A percentile compares a stretch with the other conserved stretches of the same genome.
phyloP scores from a whole-genome alignment of 768 basidiomycete genomes.

The Hypholoma fasciculare region DNA sequence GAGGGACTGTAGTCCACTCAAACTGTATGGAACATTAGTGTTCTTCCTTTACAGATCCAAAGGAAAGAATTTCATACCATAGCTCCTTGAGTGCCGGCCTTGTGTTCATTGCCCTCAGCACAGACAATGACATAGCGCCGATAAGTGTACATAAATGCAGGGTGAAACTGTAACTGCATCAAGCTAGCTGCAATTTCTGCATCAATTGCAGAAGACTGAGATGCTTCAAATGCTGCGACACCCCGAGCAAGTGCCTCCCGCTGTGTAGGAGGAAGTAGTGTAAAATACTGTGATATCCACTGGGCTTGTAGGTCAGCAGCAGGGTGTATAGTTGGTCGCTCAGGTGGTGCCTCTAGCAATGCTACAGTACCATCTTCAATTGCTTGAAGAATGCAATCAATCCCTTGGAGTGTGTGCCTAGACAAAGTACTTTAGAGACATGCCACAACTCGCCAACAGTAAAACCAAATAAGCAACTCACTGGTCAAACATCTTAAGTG shows the following conservation, averaged over 20 bases:
- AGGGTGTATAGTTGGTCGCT: conserved; percentile 20
- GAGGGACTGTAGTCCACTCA: conserved; percentile 48
- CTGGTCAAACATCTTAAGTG: conserved; percentile 40
- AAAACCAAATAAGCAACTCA: conserved; percentile 22
- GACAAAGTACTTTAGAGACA: neutral
- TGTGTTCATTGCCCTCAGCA: conserved; percentile 28
- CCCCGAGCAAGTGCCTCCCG: conserved; percentile 45
- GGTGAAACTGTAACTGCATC: conserved; percentile 57
- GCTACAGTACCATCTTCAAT: conserved; percentile 62
- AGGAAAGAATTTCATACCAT: neutral
- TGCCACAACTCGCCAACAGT: neutral
- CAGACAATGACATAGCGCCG: conserved; percentile 67
- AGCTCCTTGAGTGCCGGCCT: no score
- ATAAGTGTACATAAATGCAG: conserved; percentile 57
- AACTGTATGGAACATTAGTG: conserved; percentile 38
- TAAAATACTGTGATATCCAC: conserved; percentile 42
- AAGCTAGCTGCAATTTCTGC: conserved; percentile 50
- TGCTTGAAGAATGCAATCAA: conserved; percentile 39
- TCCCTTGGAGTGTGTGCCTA: conserved; percentile 39
- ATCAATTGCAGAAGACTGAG: conserved; percentile 33
- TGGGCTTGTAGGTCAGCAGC: conserved; percentile 18
- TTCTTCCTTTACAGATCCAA: neutral
- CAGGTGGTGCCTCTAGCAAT: conserved; percentile 49
- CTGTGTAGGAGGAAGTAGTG: conserved; percentile 29
- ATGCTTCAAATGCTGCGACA: conserved; percentile 37